These are phyloP conservation scores for Amanita exitialis DNA, from an alignment of 768 basidiomycete species.

Conservation along the genomic window DNA sequence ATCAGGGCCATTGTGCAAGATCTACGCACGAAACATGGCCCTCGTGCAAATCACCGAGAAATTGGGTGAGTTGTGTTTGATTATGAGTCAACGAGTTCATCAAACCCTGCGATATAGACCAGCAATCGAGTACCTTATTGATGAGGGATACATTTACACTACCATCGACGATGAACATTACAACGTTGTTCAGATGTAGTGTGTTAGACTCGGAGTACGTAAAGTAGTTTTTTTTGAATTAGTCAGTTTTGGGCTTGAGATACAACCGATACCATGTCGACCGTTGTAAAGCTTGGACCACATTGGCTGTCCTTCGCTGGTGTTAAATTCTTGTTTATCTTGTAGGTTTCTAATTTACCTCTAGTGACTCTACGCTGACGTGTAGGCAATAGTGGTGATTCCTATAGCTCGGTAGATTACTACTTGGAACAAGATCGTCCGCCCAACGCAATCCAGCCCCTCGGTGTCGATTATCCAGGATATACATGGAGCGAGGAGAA, in stretches of 20 bases:
- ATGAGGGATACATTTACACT: conserved; percentile 16
- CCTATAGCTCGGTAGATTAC: conserved; percentile 38
- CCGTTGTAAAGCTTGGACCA: conserved; percentile 13
- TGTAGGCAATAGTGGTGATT: conserved; percentile 41
- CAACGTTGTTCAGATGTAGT: conserved; percentile 1
- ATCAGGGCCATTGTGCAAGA: conserved; percentile 8
- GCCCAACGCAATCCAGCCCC: conserved; percentile 32
- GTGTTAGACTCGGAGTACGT: not conserved
- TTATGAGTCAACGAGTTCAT: not conserved
- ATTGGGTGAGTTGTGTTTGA: conserved; percentile 10
- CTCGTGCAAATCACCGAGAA: conserved; percentile 2
- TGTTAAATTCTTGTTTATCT: conserved; percentile 37
- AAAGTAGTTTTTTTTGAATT: not conserved
- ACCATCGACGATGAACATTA: conserved; percentile 19
- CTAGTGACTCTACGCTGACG: not conserved
- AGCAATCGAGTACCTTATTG: conserved; percentile 12
- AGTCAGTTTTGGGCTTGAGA: not conserved
- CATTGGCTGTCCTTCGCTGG: conserved; percentile 34
- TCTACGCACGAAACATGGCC: not conserved
- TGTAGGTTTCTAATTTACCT: conserved; percentile 22
- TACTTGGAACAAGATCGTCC: conserved; percentile 11
- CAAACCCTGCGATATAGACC: conserved; percentile 4
- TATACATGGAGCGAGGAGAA: conserved; percentile 33
- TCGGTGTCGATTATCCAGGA: conserved; percentile 43
- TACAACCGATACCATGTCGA: conserved; percentile 12